Conservation (phyloP, 768 basidiomycete species). For the Boletus patriciae region DNA sequence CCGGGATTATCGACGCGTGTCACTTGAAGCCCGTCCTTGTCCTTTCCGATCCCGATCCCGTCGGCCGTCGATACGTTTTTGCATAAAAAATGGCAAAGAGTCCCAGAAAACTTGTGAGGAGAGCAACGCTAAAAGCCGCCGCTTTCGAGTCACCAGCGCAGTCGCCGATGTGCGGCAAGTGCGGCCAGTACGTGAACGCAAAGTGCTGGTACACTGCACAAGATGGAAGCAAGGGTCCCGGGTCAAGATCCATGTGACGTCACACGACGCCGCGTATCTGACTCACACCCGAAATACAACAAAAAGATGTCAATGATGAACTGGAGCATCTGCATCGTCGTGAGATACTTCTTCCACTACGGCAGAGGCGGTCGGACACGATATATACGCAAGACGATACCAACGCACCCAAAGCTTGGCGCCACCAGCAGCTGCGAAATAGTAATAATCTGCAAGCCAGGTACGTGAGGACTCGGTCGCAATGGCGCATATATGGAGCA, state of each 20-base stretch:
- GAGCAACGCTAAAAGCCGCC: slow-evolving; percentile 15
- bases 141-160: slow-evolving; percentile 23
- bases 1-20: background rate
- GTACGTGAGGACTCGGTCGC: background rate
- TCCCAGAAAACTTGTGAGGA: slow-evolving; percentile 23
- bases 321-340: slow-evolving; percentile 28
- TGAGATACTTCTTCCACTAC: slow-evolving; percentile 32
- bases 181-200: slow-evolving; percentile 26
- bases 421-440: slow-evolving; percentile 87
- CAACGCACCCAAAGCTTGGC: slow-evolving; percentile 24
- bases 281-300: slow-evolving; percentile 28
- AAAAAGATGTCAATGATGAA: slow-evolving; percentile 24
- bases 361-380: background rate
- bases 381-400: background rate
- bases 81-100: slow-evolving; percentile 29
- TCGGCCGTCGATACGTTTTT: slow-evolving; percentile 19
- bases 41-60: background rate
- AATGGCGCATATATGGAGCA: slow-evolving; percentile 30
- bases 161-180: slow-evolving; percentile 27
- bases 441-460: slow-evolving; percentile 83
- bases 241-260: background rate
- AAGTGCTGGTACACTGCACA: slow-evolving; percentile 27
- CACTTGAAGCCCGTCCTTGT: background rate
- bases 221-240: background rate
- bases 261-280: background rate